Conservation (phyloP, 75 land plant genomes). For the Azolla pinnata region DNA sequence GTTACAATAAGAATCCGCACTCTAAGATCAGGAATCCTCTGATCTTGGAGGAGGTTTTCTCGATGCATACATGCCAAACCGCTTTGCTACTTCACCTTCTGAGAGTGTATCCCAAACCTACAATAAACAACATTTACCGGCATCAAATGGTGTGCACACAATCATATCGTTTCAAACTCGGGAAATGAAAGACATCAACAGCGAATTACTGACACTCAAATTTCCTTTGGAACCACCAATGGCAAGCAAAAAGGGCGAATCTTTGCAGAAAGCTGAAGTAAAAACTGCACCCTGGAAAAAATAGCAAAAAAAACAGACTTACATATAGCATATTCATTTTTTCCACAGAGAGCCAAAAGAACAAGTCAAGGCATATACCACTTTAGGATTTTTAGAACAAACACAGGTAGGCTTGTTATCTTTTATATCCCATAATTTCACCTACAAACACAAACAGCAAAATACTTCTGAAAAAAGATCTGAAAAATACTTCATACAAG, state of each 20-base stretch:
- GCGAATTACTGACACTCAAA: slow-evolving; percentile 37
- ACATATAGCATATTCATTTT: background rate
- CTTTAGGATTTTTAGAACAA: slow-evolving; percentile 64
- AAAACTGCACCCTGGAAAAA: slow-evolving; percentile 68
- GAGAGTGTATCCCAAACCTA: too few species aligned
- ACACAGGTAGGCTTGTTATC: slow-evolving; percentile 72
- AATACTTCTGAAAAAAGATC: background rate
- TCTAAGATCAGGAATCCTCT: too few species aligned
- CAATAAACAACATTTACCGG: too few species aligned
- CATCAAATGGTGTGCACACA: too few species aligned
- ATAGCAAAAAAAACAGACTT: background rate
- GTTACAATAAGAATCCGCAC: too few species aligned
- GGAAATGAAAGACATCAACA: too few species aligned
- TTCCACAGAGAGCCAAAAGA: background rate
- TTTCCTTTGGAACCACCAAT: slow-evolving; percentile 84
- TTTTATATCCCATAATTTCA: slow-evolving; percentile 86
- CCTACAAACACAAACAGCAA: slow-evolving; percentile 25
- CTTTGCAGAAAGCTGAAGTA: slow-evolving; percentile 68
- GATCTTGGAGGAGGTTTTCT: too few species aligned
- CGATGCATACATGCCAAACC: too few species aligned
- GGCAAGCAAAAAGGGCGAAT: slow-evolving; percentile 76
- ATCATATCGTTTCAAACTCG: too few species aligned
- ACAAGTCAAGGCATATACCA: slow-evolving; percentile 33
- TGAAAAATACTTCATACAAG: background rate
- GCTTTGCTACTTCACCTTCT: too few species aligned